These are phyloP conservation scores for Elongisporangium senticosum DNA, from an alignment of 352 stramenopile species.

Conservation along the genomic window DNA sequence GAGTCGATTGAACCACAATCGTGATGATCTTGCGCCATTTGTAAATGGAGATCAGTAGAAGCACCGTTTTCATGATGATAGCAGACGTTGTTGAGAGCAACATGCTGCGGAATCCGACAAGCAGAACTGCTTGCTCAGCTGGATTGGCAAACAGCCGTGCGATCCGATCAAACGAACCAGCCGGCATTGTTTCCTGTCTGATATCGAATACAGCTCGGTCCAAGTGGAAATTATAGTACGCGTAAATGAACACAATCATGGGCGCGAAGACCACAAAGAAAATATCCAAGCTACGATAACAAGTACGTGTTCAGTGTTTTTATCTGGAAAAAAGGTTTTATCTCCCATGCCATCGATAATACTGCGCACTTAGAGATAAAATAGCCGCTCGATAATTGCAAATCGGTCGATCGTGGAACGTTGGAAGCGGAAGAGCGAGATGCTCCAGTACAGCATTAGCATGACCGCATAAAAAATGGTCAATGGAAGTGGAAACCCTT, in stretches of 20 bases:
- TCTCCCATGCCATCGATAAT: background rate
- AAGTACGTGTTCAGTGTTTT: background rate
- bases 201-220: slow-evolving; percentile 26
- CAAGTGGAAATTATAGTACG: slow-evolving; percentile 32
- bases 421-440: slow-evolving; percentile 49
- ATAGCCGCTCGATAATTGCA: slow-evolving; percentile 24
- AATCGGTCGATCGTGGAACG: slow-evolving; percentile 22
- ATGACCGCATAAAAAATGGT: slow-evolving; percentile 32
- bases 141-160: slow-evolving; percentile 29
- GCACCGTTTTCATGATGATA: slow-evolving; percentile 28
- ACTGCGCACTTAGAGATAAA: slow-evolving; percentile 27
- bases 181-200: slow-evolving; percentile 17
- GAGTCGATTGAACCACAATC: slow-evolving; percentile 24
- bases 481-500: slow-evolving; percentile 33
- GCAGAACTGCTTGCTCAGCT: slow-evolving; percentile 25
- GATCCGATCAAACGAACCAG: slow-evolving; percentile 29
- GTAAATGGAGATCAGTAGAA: slow-evolving; percentile 38
- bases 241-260: slow-evolving; percentile 33
- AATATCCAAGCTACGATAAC: slow-evolving; percentile 27
- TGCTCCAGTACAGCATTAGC: slow-evolving; percentile 34
- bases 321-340: too few relatives aligned
- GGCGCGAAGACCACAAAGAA: slow-evolving; percentile 51
- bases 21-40: slow-evolving; percentile 44
- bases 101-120: background rate
- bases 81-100: background rate